Base-by-base conservation (phyloP, 345 rosid genomes). In the Rhizophora apiculata region DNA sequence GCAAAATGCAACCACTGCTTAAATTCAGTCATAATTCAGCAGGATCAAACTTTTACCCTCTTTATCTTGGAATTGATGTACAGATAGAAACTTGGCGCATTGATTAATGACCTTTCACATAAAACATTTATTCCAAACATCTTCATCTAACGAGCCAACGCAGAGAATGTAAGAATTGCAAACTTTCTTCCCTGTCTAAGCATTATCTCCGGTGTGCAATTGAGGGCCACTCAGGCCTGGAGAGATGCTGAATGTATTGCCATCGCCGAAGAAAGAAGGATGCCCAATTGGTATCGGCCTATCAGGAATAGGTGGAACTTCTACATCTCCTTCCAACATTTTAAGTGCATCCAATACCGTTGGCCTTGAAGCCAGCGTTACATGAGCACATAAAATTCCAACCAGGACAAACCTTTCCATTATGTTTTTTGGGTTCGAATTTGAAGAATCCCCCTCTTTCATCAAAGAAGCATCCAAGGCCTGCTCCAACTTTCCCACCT, bases 241-340 rank as follows among this genome's bases (percentile, higher is more conserved):
- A 13, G 90, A 88, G 64, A 79, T 79, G 79, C 74, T 80, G 82
- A 86, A 88, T 56, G 79, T 68, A 64, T 60, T 77, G 43, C 75
- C 68, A 56, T 78, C 78, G 30, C 67, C 68, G 6, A 16, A 55
- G 55, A 77, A 79, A 0, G 82, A 80, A 63, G 87, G 85, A 68
- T 85, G 82, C n/a, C 82, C 86, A 8, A 86, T 80, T 63, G 92
- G 89, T 72, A 83, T 67, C 20, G 98, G 97, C 68, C 96, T 80
- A 55, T 93, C 96, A 0, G 97, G 93, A 61, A 91, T 82, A 0
- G 82, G 67, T 13, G 96, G 96, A 62, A 91, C 95, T 67, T 94
- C 96, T 30, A 86, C 81, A 52, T 93, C 98, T 49, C 96, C 97
- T 83, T 94, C 96, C 55, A 94, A 76, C 98, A 94, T 89, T 75